Evolutionary conservation across 2,329 filamentous ascomycete species (phyloP), one percentile per base, ranked within the genome.

Genomic region (Plectosphaerella sp.): DNA sequence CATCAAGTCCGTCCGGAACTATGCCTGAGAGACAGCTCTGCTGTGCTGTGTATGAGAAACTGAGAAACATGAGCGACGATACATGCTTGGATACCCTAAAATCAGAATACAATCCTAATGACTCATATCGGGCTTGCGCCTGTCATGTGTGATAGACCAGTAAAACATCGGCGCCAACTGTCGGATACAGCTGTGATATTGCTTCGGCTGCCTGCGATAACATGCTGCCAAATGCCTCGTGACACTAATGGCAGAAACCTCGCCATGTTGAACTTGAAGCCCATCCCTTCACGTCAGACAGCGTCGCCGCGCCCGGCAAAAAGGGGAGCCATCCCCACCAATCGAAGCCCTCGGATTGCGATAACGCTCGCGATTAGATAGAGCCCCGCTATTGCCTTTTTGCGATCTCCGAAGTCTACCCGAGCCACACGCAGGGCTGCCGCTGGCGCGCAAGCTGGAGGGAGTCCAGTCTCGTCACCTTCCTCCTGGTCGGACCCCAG

Each of bases 1-100:
- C 37, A 64, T 83, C n/a, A 79, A 77, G 51, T 72, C 69, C 14
- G 77, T 79, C 14, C 67, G 79, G 33, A 78, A 78, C 49, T 78
- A 78, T 37, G 48, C 46, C 12, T 50, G 41, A 43, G n/a, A n/a
- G 20, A 11, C 33, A 28, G 25, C 42, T 25, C 16, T 47, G 20
- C 28, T 48, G 42, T 45, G 4, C 39, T 28, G 36, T 20, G 14
- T 15, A 43, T 25, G 45, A 47, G 45, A 42, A 12, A 33, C 12
- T 25, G 45, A 47, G 45, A 42, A 12, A 33, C 15, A 52, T 39
- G 45, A 41, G 10, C 28, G 36, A 49, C 12, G 46, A 53, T 41
- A 20, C 16, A 36, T 18, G 24, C 33, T 35, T 16, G 47, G 25
- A 54, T 56, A 50, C 45, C 50, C 18, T 36, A 20, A 24, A 18